Conservation (phyloP, 768 basidiomycete species). For the Pulveroboletus sp. region DNA sequence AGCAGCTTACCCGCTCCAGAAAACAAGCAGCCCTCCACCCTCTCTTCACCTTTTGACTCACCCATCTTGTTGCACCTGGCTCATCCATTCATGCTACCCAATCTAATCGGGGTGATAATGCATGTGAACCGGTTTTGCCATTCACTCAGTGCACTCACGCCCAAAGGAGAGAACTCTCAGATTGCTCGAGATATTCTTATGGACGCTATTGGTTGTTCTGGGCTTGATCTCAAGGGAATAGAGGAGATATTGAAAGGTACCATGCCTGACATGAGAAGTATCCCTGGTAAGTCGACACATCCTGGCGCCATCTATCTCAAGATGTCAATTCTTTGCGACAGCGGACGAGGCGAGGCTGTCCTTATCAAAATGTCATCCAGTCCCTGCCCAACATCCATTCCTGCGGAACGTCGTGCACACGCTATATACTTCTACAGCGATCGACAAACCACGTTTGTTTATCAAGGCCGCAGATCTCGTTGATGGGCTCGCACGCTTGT, state of each 20-base stretch:
- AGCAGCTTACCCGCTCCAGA: conserved; percentile 31
- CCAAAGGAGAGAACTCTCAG: conserved; percentile 59
- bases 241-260: conserved; percentile 45
- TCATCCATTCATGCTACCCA: conserved; percentile 60
- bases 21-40: conserved; percentile 7
- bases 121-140: conserved; percentile 61
- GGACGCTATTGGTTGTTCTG: conserved; percentile 63
- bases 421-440: conserved; percentile 45
- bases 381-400: conserved; percentile 40
- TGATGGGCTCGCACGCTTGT: conserved; percentile 52
- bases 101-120: conserved; percentile 45
- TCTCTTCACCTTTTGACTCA: conserved; percentile 26
- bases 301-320: not conserved
- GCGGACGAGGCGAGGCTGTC: conserved; percentile 50
- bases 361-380: conserved; percentile 60
- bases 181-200: conserved; percentile 62
- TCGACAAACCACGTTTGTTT: conserved; percentile 68
- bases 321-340: conserved; percentile 20
- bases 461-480: conserved; percentile 72
- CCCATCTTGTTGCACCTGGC: conserved; percentile 55
- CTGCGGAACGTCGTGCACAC: conserved; percentile 44
- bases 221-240: conserved; percentile 56
- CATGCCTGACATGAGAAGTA: conserved; percentile 18
- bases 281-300: conserved; percentile 23
- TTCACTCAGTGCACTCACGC: conserved; percentile 49